Evolutionary conservation across 1,139 yeast genomes (phyloP), one percentile per base, ranked within the genome.

Genomic region (Protomyces inouyei): DNA sequence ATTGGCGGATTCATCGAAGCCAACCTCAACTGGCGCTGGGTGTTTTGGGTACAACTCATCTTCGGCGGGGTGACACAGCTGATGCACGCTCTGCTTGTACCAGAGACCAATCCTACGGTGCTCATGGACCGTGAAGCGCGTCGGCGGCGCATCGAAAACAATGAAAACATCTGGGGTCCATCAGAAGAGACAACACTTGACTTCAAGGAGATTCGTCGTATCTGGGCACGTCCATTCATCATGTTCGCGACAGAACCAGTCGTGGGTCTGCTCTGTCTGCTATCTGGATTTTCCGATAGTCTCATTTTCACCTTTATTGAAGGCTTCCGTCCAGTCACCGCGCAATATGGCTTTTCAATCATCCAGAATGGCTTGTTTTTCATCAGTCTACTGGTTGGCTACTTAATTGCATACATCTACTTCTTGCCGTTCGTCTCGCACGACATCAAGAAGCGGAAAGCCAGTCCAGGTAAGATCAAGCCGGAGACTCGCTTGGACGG

Each of bases 261-360:
- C 67, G 79, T 77, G 55, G 71, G 77, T 51, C 75, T 74, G 64
- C 73, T 77, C 55, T 76, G 78, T 1, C 71, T 77, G 60, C 75
- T 77, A 63, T 74, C 78, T 25, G 79, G 79, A 3, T 77, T 77
- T 66, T 73, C 77, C 5, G 79, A 77, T 68, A 78, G 79, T 12
- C 75, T 77, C 71, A 76, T 77, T 60, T 77, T 77, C 70, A 71
- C 75, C 45, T 77, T 77, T 69, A 74, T 76, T 76, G 77, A 76
- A 66, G 75, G 78, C 0, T 77, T 74, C 65, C 68, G 75, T 8
- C 67, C 73, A 40, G 79, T 76, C 1, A 77, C 74, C 67, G 73
- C 68, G 40, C 66, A 61, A 53, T 64, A 64, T 53, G 46, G 70
- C 14, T 76, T 76, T 65, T 69, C 72, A 3, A 70, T 74, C 37